Evolutionary conservation across 352 stramenopile species (phyloP).

Genomic region (Globisporangium abappressorium): DNA sequence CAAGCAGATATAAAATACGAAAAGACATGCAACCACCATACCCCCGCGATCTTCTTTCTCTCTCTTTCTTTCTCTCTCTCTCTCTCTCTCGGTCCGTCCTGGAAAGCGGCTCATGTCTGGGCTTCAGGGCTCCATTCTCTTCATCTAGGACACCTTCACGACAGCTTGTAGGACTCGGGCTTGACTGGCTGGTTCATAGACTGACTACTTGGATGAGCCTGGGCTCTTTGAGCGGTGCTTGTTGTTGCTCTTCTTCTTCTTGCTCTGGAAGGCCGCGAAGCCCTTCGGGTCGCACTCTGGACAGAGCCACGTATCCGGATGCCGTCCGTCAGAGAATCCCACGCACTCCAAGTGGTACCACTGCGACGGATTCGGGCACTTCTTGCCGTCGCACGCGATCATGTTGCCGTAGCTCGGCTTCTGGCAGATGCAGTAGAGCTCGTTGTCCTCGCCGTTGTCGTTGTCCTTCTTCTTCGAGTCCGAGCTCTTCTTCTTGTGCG

Average conservation of each 20-base stretch:
- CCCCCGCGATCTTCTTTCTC: background rate
- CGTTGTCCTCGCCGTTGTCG: conserved; percentile 75
- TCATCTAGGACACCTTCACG: background rate
- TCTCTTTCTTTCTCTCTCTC: background rate
- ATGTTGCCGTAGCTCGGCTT: conserved; percentile 86
- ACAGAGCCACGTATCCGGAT: conserved; percentile 85
- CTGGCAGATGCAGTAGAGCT: conserved; percentile 88
- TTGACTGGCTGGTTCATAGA: background rate
- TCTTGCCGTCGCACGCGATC: conserved; percentile 87
- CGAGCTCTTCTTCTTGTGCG: conserved; percentile 37
- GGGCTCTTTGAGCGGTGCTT: conserved; percentile 78
- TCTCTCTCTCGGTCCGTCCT: background rate
- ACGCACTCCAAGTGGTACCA: conserved; percentile 89
- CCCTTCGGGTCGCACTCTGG: conserved; percentile 83
- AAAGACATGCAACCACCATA: background rate
- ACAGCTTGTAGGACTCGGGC: background rate
- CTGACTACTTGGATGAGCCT: conserved; percentile 28
- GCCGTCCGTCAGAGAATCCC: conserved; percentile 70
- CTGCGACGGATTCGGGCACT: conserved; percentile 83
- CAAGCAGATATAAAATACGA: conserved; percentile 3
- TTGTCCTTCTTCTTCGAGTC: conserved; percentile 60
- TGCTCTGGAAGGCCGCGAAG: conserved; percentile 75
- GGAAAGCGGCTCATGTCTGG: background rate
- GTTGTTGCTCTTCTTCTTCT: conserved; percentile 76
- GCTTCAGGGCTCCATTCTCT: background rate